Evolutionary conservation across 495 filamentous ascomycete genomes (phyloP), one percentile per base, ranked within the genome.

Genomic region (Endocarpon pusillum): DNA sequence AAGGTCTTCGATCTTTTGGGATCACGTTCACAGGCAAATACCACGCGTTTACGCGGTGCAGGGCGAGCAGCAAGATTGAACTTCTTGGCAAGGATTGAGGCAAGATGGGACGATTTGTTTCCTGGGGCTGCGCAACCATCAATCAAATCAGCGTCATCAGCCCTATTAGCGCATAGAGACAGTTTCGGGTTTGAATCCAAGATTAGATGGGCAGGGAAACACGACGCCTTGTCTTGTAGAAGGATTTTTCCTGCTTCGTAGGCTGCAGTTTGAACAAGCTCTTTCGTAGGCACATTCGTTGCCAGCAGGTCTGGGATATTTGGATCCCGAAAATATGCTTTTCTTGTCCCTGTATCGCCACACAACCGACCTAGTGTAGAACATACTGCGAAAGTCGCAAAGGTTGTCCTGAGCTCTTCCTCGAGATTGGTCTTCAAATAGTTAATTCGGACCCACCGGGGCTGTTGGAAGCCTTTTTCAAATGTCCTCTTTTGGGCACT

Each of bases 21-120:
- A 42, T 86, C 75, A 39, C 70, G 73, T 46, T 89, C 81, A 47
- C 73, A 83, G 0, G 81, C 81, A 34, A 67, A 62, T 21, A 86
- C 64, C 5, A 37, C 64, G 34, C 52, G 51, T 18, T 8, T 15
- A 10, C 12, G 23, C 10, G 31, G 9, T 10, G 26, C 35, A 20
- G 28, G 34, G 21, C 7, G 16, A 16, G 15, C 20, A 19, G 10
- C n/a, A 14, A 19, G 7, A 21, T 36, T 39, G 29, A 20, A 38
- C 30, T 53, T 49, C 32, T 58, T 56, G 14, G 54, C 48, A 9
- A 79, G 41, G 11, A 94, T 62, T 2, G 81, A 77, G 8, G 85
- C 84, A 31, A 94, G 54, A 58, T 96, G 89, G 3, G 89, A 94
- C 1, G 89, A 94, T 54, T 97, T 97, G 47, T 97, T 97, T 6